Base-by-base conservation (phyloP, 495 filamentous ascomycete genomes). In the Annulohypoxylon nitens region DNA sequence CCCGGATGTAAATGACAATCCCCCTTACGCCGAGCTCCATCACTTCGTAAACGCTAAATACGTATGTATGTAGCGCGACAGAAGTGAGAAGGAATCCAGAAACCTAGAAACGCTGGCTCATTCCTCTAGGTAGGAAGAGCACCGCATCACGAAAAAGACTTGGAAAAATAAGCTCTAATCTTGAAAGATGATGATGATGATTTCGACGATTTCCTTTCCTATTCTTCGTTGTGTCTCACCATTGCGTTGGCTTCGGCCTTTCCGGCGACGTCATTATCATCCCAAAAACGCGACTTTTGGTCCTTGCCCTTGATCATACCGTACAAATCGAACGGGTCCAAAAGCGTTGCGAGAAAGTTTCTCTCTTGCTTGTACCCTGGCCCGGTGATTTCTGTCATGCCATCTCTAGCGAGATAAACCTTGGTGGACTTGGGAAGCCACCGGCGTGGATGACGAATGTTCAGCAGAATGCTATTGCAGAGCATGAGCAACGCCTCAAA, bases 401-500 rank as follows among this genome's bases (percentile, higher is more conserved):
- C 92, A 75, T 93, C 91, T 65, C 80, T 65, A 0, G 86, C 85
- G 3, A 94, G 81, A 74, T 92, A 93, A 30, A 90, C 83, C 74
- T 89, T 90, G 54, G 88, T 88, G 60, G 86, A 87, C 51, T 81
- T 79, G 0, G 92, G 92, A 53, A 94, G 80, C 67, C 83, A 90
- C 26, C 71, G 74, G 71, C 88, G 85, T 14, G 91, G 91, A 76
- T 92, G 90, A 25, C 89, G 83, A 10, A 86, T 73, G 70, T 93
- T 93, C 64, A 91, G 76, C 76, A 93, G 66, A 9, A 86, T 80
- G 20, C 81, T 84, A 63, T 93, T 93, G 53, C 72, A 54, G 2
- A 90, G 82, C 91, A 94, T 93, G 57, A 91, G 78, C 10, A 77
- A 76, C 0, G 84, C 85, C 77, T 93, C 92, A 69, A 93, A 93